phyloP scores from a whole-genome alignment of 345 rosid genomes.

The Eucalyptus tenuipes region DNA sequence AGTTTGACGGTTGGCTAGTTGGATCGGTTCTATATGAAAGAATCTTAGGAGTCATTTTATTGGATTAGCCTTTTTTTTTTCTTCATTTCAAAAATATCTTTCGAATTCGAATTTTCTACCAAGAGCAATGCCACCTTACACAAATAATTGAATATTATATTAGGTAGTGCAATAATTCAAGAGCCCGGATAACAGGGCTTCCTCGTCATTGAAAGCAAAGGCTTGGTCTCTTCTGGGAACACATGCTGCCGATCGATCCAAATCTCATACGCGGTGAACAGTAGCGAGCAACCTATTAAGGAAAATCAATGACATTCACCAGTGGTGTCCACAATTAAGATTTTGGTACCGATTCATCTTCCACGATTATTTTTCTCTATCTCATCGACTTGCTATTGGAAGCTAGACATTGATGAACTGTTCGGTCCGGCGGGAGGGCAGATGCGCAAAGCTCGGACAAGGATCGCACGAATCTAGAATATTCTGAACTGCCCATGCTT shows the following conservation, averaged over 20 bases:
- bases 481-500: neutral
- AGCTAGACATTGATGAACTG: neutral
- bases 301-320: neutral
- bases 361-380: too few relatives aligned
- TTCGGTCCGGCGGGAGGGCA: neutral
- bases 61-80: neutral
- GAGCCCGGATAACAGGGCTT: neutral
- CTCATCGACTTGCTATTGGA: neutral
- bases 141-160: too few relatives aligned
- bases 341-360: accelerated
- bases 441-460: neutral
- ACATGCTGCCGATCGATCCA: too few relatives aligned
- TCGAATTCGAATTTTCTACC: too few relatives aligned
- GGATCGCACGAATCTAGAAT: neutral
- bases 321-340: neutral
- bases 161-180: neutral
- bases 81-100: too few relatives aligned
- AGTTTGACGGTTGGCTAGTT: neutral
- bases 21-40: neutral
- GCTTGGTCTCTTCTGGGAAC: too few relatives aligned
- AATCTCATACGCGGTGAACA: too few relatives aligned
- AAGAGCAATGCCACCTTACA: neutral
- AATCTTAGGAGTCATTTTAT: too few relatives aligned
- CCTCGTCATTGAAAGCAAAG: neutral
- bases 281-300: neutral